phyloP scores from a whole-genome alignment of 306 rosid species.

The Acmispon strigosus region DNA sequence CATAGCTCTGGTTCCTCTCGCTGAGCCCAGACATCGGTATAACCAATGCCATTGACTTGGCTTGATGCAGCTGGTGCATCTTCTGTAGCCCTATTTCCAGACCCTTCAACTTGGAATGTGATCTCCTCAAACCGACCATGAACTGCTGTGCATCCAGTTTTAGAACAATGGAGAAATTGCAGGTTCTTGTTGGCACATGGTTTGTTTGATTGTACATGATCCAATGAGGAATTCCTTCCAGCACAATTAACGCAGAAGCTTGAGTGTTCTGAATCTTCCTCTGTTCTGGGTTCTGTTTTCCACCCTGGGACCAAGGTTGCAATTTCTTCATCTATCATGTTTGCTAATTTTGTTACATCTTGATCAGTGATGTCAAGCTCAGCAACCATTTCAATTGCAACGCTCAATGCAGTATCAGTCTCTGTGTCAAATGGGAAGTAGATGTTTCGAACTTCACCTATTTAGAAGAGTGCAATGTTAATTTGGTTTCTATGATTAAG shows the following conservation, averaged over 20 bases:
- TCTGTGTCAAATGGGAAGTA: conserved; percentile 90
- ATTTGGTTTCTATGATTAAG: conserved; percentile 6
- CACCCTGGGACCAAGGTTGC: conserved; percentile 68
- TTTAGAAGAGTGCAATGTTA: background rate
- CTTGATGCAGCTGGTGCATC: conserved; percentile 33
- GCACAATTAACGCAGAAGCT: conserved; percentile 55
- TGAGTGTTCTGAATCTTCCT: conserved; percentile 39
- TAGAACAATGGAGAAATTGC: conserved; percentile 74
- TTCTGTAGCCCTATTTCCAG: conserved; percentile 38
- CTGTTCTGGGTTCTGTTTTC: conserved; percentile 37
- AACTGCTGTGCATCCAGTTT: conserved; percentile 56
- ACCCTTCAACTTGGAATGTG: conserved; percentile 76
- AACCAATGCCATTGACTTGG: conserved; percentile 46
- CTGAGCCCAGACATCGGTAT: conserved; percentile 78
- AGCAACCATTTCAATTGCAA: conserved; percentile 82
- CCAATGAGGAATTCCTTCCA: conserved; percentile 39
- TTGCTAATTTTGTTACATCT: conserved; percentile 77
- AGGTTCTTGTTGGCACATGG: conserved; percentile 55
- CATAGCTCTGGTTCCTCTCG: conserved; percentile 48
- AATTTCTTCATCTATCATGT: conserved; percentile 81
- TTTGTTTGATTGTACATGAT: conserved; percentile 46
- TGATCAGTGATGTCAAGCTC: conserved; percentile 89
- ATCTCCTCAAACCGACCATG: conserved; percentile 97
- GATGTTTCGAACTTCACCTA: conserved; percentile 85
- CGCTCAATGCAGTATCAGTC: conserved; percentile 76